phyloP scores from a whole-genome alignment of 2,329 filamentous ascomycete genomes.

The Cucurbitaria berberidis region DNA sequence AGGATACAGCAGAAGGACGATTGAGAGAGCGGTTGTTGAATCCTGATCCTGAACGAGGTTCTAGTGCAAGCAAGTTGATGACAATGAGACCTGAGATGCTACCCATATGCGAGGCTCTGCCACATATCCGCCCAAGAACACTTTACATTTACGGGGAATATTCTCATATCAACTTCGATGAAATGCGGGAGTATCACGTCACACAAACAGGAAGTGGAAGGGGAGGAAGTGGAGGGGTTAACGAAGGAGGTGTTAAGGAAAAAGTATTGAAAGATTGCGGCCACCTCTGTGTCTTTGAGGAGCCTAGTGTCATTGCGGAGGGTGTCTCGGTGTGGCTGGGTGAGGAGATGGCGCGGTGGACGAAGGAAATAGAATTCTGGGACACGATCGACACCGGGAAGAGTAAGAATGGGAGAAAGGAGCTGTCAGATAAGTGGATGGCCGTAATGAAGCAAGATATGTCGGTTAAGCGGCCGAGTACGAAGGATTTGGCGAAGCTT shows the following conservation, averaged over 20 bases:
- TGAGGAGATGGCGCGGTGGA: conserved; percentile 21
- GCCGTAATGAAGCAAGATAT: conserved; percentile 9
- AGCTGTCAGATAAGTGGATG: conserved; percentile 22
- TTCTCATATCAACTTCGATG: conserved; percentile 20
- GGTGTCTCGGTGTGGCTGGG: conserved; percentile 16
- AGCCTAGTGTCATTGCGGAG: conserved; percentile 9
- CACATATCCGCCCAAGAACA: conserved; percentile 12
- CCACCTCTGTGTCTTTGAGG: conserved; percentile 20
- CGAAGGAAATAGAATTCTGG: conserved; percentile 17
- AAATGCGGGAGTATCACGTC: conserved; percentile 9
- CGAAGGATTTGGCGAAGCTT: not conserved
- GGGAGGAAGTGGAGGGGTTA: conserved; percentile 20
- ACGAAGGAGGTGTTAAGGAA: conserved; percentile 14
- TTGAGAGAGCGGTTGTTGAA: conserved; percentile 15
- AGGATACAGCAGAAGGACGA: conserved; percentile 15
- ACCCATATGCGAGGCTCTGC: conserved; percentile 5
- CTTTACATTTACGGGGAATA: conserved; percentile 17
- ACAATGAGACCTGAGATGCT: conserved; percentile 10
- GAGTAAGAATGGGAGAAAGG: conserved; percentile 19
- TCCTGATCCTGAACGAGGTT: conserved; percentile 13
- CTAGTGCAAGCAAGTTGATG: conserved; percentile 1
- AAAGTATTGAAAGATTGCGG: conserved; percentile 13
- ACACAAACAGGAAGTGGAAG: conserved; percentile 9
- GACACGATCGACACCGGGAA: conserved; percentile 16
- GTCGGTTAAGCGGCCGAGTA: not conserved